Conservation (phyloP, 2,329 filamentous ascomycete genomes). For the Stachybotrys elegans region DNA sequence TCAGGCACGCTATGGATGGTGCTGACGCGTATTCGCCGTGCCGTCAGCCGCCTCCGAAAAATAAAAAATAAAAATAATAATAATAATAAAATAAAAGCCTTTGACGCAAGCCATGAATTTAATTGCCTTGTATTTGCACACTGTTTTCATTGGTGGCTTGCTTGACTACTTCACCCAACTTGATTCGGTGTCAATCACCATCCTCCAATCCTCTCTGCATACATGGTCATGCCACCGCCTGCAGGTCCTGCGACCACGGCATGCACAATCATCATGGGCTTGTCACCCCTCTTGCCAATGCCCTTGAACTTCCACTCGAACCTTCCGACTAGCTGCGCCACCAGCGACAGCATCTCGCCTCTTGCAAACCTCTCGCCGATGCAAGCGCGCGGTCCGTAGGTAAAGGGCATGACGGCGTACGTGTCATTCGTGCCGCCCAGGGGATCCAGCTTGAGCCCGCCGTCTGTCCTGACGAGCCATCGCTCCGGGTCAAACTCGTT, state of each 20-base stretch:
- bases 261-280: constrained; percentile 8
- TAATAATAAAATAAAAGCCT: no score
- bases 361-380: constrained; percentile 1
- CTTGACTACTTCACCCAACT: no score
- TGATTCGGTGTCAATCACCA: constrained; percentile 7
- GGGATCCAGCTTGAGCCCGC: constrained; percentile 9
- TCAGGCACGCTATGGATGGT: no score
- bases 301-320: constrained; percentile 12
- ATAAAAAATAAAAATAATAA: no score
- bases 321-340: constrained; percentile 1
- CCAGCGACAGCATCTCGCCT: constrained; percentile 1
- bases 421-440: constrained; percentile 9
- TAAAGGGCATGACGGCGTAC: constrained; percentile 4
- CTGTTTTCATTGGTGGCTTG: no score
- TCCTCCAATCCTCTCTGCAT: constrained; percentile 5
- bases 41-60: no score
- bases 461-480: constrained; percentile 5
- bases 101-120: no score
- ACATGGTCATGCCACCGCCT: constrained; percentile 9
- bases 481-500: constrained; percentile 8
- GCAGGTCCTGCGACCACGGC: constrained; percentile 8
- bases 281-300: constrained; percentile 7
- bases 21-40: no score
- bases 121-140: no score
- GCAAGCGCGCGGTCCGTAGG: background rate